Evolutionary conservation across 345 rosid genomes (phyloP).

Genomic region (Euclidium syriacum): DNA sequence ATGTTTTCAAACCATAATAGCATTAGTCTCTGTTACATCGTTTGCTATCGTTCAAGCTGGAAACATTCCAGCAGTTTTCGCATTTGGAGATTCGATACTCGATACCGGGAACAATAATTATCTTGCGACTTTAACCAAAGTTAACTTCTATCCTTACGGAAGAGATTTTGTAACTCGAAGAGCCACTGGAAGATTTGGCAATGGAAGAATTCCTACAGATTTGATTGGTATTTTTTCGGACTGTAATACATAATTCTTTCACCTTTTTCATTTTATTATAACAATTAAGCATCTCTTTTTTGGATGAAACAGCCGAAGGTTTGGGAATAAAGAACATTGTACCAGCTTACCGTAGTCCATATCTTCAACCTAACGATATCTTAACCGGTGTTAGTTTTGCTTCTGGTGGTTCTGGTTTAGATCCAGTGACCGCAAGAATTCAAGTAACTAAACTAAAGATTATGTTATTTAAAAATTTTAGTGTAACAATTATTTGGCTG

Average conservation of each 20-base stretch:
- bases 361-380: slow-evolving; percentile 20
- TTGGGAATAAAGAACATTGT: slow-evolving; percentile 23
- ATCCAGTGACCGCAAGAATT: slow-evolving; percentile 21
- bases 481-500: not conserved
- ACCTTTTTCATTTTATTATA: not conserved
- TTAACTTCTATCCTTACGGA: slow-evolving; percentile 36
- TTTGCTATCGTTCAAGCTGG: not conserved
- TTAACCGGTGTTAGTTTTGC: slow-evolving; percentile 34
- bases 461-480: not conserved
- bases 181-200: slow-evolving; percentile 35
- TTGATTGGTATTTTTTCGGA: slow-evolving; percentile 25
- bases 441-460: slow-evolving; percentile 9
- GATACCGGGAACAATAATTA: slow-evolving; percentile 38
- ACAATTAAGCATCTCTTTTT: not conserved
- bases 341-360: slow-evolving; percentile 27
- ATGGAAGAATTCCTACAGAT: slow-evolving; percentile 35
- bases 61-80: slow-evolving; percentile 26
- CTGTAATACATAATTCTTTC: not conserved
- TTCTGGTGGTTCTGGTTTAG: slow-evolving; percentile 32
- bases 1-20: not conserved
- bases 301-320: slow-evolving; percentile 22
- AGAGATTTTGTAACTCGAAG: slow-evolving; percentile 22
- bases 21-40: not conserved
- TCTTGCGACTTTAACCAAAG: slow-evolving; percentile 7
- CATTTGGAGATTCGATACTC: slow-evolving; percentile 41